Conservation (phyloP, 768 basidiomycete genomes). For the Tubosaeta sp. region DNA sequence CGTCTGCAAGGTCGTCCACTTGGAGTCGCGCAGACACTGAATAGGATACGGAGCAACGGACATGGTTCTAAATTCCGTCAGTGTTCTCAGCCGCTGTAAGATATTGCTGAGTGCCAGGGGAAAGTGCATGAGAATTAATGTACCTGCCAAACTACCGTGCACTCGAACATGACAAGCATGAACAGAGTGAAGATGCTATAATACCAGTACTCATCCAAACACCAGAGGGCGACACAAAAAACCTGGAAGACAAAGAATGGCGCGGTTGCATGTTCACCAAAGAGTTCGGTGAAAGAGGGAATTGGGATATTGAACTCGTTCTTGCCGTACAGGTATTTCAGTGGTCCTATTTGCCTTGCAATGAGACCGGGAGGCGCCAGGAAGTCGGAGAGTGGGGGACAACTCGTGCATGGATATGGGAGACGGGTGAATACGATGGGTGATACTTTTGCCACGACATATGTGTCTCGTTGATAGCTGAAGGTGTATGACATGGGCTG, state of each 20-base stretch:
- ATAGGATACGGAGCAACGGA: conserved; percentile 88
- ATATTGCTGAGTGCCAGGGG: not conserved
- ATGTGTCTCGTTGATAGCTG: conserved; percentile 93
- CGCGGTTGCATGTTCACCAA: conserved; percentile 93
- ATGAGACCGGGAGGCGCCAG: conserved; percentile 54
- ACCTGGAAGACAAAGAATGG: conserved; percentile 99
- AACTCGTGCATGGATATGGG: conserved; percentile 79
- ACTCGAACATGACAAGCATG: conserved; percentile 98
- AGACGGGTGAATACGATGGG: conserved; percentile 71
- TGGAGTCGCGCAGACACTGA: conserved; percentile 69
- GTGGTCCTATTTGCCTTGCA: conserved; percentile 41
- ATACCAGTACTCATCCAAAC: conserved; percentile 98
- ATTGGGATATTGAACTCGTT: conserved; percentile 98
- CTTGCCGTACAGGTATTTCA: conserved; percentile 73
- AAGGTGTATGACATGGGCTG: conserved; percentile 74
- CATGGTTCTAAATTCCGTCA: conserved; percentile 98
- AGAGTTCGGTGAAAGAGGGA: conserved; percentile 88
- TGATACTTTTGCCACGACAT: conserved; percentile 56
- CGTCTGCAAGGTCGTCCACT: conserved; percentile 78
- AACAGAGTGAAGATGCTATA: conserved; percentile 96
- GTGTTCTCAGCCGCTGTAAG: conserved; percentile 78
- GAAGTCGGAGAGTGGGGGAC: conserved; percentile 68
- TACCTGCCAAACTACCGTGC: conserved; percentile 98
- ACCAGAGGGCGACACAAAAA: conserved; percentile 97
- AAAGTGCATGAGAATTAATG: conserved; percentile 17